Conservation (phyloP, 1,284 basidiomycete species). For the Erythrobasidium hasegawianum region DNA sequence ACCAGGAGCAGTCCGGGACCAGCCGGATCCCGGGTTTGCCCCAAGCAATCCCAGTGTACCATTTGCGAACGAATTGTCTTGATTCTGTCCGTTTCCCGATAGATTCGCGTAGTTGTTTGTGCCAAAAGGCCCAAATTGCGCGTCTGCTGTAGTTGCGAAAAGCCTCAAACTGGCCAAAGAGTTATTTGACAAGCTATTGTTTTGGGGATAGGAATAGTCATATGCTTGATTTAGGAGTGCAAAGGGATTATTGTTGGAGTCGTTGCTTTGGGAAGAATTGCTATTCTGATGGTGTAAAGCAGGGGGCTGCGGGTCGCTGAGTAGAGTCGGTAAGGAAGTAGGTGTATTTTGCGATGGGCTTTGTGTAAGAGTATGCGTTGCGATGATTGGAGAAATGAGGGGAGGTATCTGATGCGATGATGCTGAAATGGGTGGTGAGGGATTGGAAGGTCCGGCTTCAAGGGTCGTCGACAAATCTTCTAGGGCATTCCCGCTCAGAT, state of each 20-base stretch:
- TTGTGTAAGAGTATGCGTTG: too few species aligned
- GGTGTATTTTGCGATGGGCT: too few species aligned
- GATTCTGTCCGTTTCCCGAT: background rate
- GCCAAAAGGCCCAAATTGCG: slow-evolving; percentile 21
- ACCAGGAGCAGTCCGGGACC: slow-evolving; percentile 36
- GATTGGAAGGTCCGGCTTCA: too few species aligned
- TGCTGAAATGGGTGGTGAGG: background rate
- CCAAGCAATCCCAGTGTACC: slow-evolving; percentile 38
- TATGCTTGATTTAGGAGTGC: slow-evolving; percentile 25
- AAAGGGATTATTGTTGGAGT: slow-evolving; percentile 13
- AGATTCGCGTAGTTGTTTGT: background rate
- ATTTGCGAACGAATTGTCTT: background rate
- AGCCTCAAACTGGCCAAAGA: slow-evolving; percentile 22
- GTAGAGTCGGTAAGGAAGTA: background rate
- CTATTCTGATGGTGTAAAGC: background rate
- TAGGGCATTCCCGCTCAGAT: too few species aligned
- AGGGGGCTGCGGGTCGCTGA: background rate
- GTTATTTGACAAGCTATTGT: slow-evolving; percentile 15
- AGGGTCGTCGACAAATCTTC: too few species aligned
- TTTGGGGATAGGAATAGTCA: slow-evolving; percentile 25
- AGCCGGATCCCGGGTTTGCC: slow-evolving; percentile 24
- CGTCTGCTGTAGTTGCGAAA: slow-evolving; percentile 32
- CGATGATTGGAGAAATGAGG: too few species aligned
- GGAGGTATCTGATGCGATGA: slow-evolving; percentile 3
- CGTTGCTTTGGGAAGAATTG: background rate